These are phyloP conservation scores for Psidium guajava DNA, from an alignment of 345 rosid species.

Conservation along the genomic window DNA sequence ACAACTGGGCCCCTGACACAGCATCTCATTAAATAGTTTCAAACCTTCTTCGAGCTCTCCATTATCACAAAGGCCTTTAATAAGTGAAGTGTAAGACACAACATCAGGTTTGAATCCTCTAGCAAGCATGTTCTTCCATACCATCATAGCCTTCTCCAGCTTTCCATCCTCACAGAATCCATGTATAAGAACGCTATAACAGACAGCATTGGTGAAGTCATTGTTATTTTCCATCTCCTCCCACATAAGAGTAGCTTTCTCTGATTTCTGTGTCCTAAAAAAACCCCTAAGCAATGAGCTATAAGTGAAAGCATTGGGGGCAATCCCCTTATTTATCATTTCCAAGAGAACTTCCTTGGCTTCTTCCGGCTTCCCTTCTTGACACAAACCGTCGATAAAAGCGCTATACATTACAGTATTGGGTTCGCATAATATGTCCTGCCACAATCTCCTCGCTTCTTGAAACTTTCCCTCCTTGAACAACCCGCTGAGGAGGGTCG, in stretches of 20 bases:
- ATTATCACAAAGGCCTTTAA: constrained; percentile 63
- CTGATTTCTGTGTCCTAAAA: constrained; percentile 41
- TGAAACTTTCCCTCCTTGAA: constrained; percentile 65
- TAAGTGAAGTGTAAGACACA: constrained; percentile 76
- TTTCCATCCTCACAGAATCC: constrained; percentile 67
- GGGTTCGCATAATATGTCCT: constrained; percentile 34
- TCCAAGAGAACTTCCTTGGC: constrained; percentile 42
- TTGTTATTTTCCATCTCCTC: constrained; percentile 37
- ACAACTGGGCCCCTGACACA: constrained; percentile 51
- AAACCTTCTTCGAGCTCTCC: constrained; percentile 61
- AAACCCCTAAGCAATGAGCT: constrained; percentile 89
- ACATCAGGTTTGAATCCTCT: constrained; percentile 68
- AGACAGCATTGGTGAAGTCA: constrained; percentile 36
- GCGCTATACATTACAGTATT: constrained; percentile 63
- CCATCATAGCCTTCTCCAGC: constrained; percentile 50
- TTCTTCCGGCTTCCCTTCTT: constrained; percentile 56
- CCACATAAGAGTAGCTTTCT: constrained; percentile 72
- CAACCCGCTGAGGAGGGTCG: constrained; percentile 66
- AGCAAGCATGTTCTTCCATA: constrained; percentile 68
- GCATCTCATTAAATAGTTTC: constrained; percentile 78
- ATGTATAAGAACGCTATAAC: constrained; percentile 65
- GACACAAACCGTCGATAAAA: constrained; percentile 69
- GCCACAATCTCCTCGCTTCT: constrained; percentile 58
- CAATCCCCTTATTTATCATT: constrained; percentile 48
- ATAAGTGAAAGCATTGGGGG: constrained; percentile 70